These are phyloP conservation scores for Populus davidiana DNA, from an alignment of 345 rosid species.

Conservation along the genomic window DNA sequence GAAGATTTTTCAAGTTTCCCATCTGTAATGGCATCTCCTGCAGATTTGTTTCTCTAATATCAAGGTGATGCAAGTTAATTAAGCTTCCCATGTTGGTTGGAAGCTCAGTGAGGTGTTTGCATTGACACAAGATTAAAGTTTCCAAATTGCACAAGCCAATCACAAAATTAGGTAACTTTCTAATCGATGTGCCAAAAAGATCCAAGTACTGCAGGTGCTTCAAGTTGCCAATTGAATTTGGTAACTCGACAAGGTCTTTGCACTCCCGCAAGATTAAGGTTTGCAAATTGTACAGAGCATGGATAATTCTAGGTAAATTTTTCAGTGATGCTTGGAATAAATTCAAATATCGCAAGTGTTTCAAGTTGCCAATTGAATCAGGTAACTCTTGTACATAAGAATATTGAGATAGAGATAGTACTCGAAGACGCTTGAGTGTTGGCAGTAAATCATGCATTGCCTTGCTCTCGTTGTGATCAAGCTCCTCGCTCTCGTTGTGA, in stretches of 20 bases:
- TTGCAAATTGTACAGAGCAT: neutral
- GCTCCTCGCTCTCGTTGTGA: conserved; percentile 8
- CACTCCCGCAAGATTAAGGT: neutral
- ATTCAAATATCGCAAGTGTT: conserved; percentile 15
- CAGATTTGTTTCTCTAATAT: conserved; percentile 3
- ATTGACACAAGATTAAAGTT: conserved; percentile 5
- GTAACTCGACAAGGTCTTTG: neutral
- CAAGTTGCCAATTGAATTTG: neutral
- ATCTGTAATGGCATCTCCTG: neutral
- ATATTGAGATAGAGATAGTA: conserved; percentile 33
- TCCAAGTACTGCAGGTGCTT: conserved; percentile 4
- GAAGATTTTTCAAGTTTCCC: neutral
- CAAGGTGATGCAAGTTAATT: conserved; percentile 1
- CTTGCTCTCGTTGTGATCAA: conserved; percentile 6
- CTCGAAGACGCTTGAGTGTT: conserved; percentile 32
- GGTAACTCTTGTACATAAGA: conserved; percentile 18
- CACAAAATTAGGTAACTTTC: neutral
- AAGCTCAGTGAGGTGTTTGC: conserved; percentile 4
- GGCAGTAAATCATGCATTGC: conserved; percentile 22
- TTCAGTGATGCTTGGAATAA: neutral
- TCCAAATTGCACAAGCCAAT: conserved; percentile 6
- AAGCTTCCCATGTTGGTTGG: conserved; percentile 2
- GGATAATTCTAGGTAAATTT: neutral
- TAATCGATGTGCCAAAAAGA: neutral
- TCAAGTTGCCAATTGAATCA: conserved; percentile 34